Base-by-base conservation (phyloP, 495 filamentous ascomycete genomes). In the Cetradonia linearis region DNA sequence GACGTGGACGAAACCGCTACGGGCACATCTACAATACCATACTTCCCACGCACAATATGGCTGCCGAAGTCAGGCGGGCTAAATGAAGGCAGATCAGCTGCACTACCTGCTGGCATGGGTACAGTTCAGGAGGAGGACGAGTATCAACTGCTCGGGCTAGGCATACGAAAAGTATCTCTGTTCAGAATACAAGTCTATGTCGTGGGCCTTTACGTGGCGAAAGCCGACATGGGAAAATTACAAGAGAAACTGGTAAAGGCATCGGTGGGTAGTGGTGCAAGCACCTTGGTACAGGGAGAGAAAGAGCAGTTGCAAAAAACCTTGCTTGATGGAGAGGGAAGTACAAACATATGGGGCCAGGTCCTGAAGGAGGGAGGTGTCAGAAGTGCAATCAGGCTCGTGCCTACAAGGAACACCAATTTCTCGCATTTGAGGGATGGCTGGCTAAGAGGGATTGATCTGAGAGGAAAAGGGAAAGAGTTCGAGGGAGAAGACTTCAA, bases 181-280 rank as follows among this genome's bases (percentile, higher is more conserved):
- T 70, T 98, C 46, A 73, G 81, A n/a, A 87, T 98, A 30, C 84
- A 95, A 69, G 93, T 98, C 58, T 98, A 98, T 75, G 87, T 96
- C 18, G 87, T 95, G 0, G 93, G 93, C 8, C 74, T 93, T 63
- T 98, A 98, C 72, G 77, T 96, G 30, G 87, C 87, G 25, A 91
- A 84, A 5, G 71, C 81, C 38, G 89, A 95, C 66, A 83, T 97
- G 59, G 70, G 72, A 8, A 67, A 70, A 27, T 71, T 87, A 23
- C 83, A 86, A 67, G 70, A 70, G 56, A 72, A 74, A 30, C 73
- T 87, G 30, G 72, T 86, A 33, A 72, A 72, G 40, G 80, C 83
- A 0, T 77, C 77, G 18, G 70, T 74, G n/a, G 62, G 62, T 5
- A 61, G 62, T 38, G 57, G 56, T n/a, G 91, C 88, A 11, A 92